Evolutionary conservation across 2,329 filamentous ascomycete species (phyloP), one percentile per base, ranked within the genome.

Genomic region (Aspergillus vadensis): DNA sequence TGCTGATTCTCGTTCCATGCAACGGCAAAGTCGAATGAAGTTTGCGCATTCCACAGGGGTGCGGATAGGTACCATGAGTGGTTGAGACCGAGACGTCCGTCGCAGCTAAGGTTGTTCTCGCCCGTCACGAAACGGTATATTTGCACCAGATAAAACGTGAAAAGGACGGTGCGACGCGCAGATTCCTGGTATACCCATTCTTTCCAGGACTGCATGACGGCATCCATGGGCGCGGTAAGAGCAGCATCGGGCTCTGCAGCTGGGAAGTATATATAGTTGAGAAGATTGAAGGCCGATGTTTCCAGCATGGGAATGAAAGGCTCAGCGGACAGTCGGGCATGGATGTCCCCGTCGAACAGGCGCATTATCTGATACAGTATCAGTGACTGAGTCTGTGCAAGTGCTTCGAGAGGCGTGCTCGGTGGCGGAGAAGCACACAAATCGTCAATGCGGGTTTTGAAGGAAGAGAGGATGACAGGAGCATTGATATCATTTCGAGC

Each of bases 161-260:
- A 73, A 1, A 86, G 70, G 0, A 82, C 73, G 0, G 84, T 86
- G 15, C 84, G 80, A 2, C 83, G 78, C 1, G 80, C 74, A 0
- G 83, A 85, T 67, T 87, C 84, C 10, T 83, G 77, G 19, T 85
- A 74, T 2, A 84, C 71, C 81, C 82, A 87, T 1, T 76, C 73
- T 7, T 72, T 69, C 84, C 84, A 87, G 48, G 82, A 82, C 0
- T 74, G 64, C 17, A 74, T 76, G 1, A 78, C 77, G 0, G 77
- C 73, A 9, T 76, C 76, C 3, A 83, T 66, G 0, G 79, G 70
- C 5, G 80, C 61, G 0, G 72, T 57, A 1, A 66, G 65, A 0
- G 54, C 59, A 0, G 63, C 38, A 17, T 60, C 47, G 5, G 59
- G 49, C 3, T 36, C 36, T 17, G 65, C 58, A 5, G 60, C 50